Percentiles rank a stretch among this genome's conserved stretches.
Evolutionary conservation across 2,329 filamentous ascomycete genomes (phyloP).

Genomic region (Apiospora saccharicola): DNA sequence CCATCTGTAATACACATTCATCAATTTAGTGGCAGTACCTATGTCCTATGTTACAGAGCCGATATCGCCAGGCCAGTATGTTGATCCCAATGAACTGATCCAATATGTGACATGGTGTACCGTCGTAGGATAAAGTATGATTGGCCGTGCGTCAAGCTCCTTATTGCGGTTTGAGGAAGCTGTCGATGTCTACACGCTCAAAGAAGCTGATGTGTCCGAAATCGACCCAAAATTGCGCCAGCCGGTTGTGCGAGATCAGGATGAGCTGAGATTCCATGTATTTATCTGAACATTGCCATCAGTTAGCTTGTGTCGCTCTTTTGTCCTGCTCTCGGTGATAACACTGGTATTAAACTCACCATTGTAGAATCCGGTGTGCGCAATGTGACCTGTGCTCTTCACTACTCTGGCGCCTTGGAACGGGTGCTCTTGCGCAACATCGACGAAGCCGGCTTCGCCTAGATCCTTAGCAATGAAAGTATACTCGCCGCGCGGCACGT

Average conservation of each 20-base stretch:
- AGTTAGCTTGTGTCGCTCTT: slow-evolving; percentile 23
- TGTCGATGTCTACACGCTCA: slow-evolving; percentile 65
- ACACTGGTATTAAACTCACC: slow-evolving; percentile 60
- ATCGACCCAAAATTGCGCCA: slow-evolving; percentile 84
- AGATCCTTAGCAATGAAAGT: slow-evolving; percentile 85
- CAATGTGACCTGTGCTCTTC: slow-evolving; percentile 78
- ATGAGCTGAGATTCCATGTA: slow-evolving; percentile 81
- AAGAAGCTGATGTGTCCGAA: slow-evolving; percentile 68
- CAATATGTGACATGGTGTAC: not conserved
- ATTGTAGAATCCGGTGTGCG: slow-evolving; percentile 72
- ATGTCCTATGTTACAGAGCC: not conserved
- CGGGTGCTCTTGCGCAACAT: slow-evolving; percentile 68
- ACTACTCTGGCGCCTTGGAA: slow-evolving; percentile 82
- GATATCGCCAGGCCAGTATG: not conserved
- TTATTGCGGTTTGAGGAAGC: slow-evolving; percentile 45
- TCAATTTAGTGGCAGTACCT: not conserved
- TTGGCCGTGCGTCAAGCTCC: not conserved
- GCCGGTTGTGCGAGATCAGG: slow-evolving; percentile 75
- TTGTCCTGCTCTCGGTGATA: not conserved
- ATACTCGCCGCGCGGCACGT: slow-evolving; percentile 85
- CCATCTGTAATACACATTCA: not conserved
- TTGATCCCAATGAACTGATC: not conserved
- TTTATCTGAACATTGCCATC: slow-evolving; percentile 59
- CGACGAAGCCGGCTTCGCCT: slow-evolving; percentile 68
- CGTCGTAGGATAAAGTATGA: no score